Conservation (phyloP, 2,329 filamentous ascomycete species). For the Ophiostoma fasciatum region DNA sequence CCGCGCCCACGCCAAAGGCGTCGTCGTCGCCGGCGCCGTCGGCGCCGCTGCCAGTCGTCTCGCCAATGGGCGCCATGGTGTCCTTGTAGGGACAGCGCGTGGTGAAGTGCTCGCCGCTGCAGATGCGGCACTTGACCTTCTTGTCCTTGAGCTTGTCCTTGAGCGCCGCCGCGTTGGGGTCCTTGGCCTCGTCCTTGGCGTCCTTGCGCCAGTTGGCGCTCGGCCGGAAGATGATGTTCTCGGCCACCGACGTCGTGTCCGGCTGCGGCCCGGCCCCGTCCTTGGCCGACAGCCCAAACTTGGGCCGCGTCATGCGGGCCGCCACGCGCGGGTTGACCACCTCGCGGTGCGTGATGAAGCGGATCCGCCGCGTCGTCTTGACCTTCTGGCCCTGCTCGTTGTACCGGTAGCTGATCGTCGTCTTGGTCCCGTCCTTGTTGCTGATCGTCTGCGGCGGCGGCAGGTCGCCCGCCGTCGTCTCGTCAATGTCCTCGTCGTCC, state of each 20-base stretch:
- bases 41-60: constrained; percentile 39
- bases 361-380: constrained; percentile 92
- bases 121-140: constrained; percentile 99
- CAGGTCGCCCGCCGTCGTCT: constrained; percentile 48
- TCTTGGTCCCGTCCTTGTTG: constrained; percentile 98
- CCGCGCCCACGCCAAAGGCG: constrained; percentile 29
- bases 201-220: constrained; percentile 88
- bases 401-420: constrained; percentile 75
- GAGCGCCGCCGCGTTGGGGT: constrained; percentile 56
- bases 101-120: constrained; percentile 97
- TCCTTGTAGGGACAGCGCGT: constrained; percentile 99
- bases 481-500: constrained; percentile 83
- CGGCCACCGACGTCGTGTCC: constrained; percentile 78
- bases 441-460: constrained; percentile 77
- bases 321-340: constrained; percentile 93
- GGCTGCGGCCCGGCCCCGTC: constrained; percentile 67
- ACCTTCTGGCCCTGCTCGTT: constrained; percentile 93
- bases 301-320: constrained; percentile 81
- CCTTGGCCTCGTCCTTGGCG: constrained; percentile 62
- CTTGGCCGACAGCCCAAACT: constrained; percentile 84
- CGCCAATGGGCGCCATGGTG: constrained; percentile 83
- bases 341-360: constrained; percentile 80
- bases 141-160: constrained; percentile 89
- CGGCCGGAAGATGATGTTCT: constrained; percentile 96
- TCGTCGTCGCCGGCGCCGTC: constrained; percentile 42